A percentile compares a stretch with the other conserved stretches of the same genome.
These are phyloP conservation scores for Paraphaeosphaeria sporulosa DNA, from an alignment of 2,329 filamentous ascomycete genomes.

Conservation along the genomic window DNA sequence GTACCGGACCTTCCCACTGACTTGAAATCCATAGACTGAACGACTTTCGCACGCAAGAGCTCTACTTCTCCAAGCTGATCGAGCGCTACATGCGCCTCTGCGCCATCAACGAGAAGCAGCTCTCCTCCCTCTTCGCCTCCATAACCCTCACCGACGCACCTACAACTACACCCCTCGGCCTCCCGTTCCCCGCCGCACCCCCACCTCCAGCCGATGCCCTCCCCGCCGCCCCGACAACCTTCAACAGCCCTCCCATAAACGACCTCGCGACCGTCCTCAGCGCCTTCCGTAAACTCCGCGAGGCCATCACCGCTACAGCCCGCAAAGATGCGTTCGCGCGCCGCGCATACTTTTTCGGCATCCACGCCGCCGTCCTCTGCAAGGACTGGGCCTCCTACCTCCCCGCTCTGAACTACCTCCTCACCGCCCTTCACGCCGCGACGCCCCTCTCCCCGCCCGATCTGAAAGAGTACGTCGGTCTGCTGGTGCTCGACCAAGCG, in stretches of 20 bases:
- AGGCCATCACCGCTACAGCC: conserved; percentile 82
- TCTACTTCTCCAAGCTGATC: conserved; percentile 86
- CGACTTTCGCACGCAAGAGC: conserved; percentile 79
- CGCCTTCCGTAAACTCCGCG: conserved; percentile 88
- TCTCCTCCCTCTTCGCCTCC: conserved; percentile 77
- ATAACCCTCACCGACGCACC: conserved; percentile 52
- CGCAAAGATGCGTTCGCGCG: conserved; percentile 82
- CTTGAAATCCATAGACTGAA: conserved; percentile 46
- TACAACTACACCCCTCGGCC: conserved; percentile 23
- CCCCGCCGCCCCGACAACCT: conserved; percentile 32
- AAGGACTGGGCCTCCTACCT: conserved; percentile 89
- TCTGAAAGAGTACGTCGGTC: conserved; percentile 78
- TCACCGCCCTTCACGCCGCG: conserved; percentile 73
- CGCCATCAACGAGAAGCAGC: conserved; percentile 74
- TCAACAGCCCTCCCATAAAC: conserved; percentile 47
- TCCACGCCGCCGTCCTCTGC: conserved; percentile 81
- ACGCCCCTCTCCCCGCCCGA: conserved; percentile 76
- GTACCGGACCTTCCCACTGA: neutral
- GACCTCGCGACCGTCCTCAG: conserved; percentile 78
- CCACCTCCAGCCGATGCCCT: conserved; percentile 19
- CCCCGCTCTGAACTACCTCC: conserved; percentile 81
- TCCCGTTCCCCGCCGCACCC: conserved; percentile 21
- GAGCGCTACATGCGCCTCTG: conserved; percentile 91
- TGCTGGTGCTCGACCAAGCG: conserved; percentile 85
- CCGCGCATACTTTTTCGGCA: conserved; percentile 91